Evolutionary conservation across 768 basidiomycete genomes (phyloP).

Genomic region (Lentinus brumalis): DNA sequence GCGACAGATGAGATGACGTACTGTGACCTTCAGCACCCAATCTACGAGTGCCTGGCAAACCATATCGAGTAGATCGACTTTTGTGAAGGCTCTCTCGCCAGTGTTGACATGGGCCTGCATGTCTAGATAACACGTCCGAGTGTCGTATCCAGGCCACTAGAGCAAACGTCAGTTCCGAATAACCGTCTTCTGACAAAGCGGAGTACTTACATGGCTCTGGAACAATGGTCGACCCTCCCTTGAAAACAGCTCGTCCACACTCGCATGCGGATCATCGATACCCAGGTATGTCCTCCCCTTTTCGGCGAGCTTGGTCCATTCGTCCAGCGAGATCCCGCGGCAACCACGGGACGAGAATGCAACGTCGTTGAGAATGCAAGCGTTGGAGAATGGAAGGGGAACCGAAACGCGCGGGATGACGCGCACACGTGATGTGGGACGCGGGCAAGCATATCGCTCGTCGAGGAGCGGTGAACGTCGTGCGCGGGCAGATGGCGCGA

Average conservation of each 20-base stretch:
- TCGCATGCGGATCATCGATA: constrained; percentile 1
- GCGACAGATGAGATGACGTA: background rate
- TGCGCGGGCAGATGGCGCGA: too few relatives aligned
- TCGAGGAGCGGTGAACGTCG: too few relatives aligned
- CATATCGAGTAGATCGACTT: constrained; percentile 14
- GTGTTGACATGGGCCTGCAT: background rate
- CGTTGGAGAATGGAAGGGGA: constrained; percentile 2
- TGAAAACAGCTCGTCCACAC: constrained; percentile 3
- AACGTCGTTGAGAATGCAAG: background rate
- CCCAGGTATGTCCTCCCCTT: background rate
- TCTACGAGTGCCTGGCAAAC: constrained; percentile 8
- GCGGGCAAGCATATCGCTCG: too few relatives aligned
- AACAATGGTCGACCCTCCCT: background rate
- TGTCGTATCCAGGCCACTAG: constrained; percentile 21
- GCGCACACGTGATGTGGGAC: background rate
- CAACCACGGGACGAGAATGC: background rate
- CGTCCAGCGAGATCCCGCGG: constrained; percentile 1
- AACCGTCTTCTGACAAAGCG: too few relatives aligned
- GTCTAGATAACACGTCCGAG: constrained; percentile 5
- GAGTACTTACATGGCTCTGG: constrained; percentile 7
- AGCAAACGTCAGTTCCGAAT: background rate
- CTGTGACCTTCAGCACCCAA: constrained; percentile 9
- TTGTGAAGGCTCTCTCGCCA: background rate
- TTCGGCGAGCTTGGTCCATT: constrained; percentile 9
- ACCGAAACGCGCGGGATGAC: constrained; percentile 1